Evolutionary conservation across 1,284 basidiomycete genomes (phyloP), one percentile per base, ranked within the genome.

Genomic region (Trametes sp.): DNA sequence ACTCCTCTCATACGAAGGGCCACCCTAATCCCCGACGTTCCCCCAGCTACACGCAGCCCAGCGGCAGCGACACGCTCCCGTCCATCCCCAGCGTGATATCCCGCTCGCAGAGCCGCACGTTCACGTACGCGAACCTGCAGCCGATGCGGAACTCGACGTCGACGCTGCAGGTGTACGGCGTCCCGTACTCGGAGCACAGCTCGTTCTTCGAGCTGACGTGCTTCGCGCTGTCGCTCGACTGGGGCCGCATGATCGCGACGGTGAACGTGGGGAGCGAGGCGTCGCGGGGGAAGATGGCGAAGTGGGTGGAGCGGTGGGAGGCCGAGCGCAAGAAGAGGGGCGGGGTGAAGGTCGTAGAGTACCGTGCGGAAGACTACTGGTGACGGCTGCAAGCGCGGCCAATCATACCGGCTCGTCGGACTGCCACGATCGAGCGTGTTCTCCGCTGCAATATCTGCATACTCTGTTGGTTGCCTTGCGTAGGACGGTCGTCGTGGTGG

Each of bases 181-280:
- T 98, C 16, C 97, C 97, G 4, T 98, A 98, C 74, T 97, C 94
- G 4, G 96, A 98, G 74, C 96, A 99, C 75, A 96, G 94, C 54
- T 95, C 93, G 36, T 98, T 98, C 77, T 92, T 92, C 70, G 96
- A 98, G 77, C 82, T 96, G 71, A 98, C 94, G 24, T 98, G 93
- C 72, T 98, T 98, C 73, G 94, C 95, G 4, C 82, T 98, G 73
- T 93, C 90, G 13, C 80, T 94, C 35, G 82, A 87, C 72, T 97
- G 87, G 90, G 85, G 73, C 9, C 89, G 83, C 71, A 96, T 98
- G 83, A 96, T 98, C 68, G 94, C 97, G 5, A 98, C 97, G 0
- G 96, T 98, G 46, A 98, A 98, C 71, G 92, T 98, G 0, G 93
- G 93, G 19, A 95, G 84, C 66, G 89, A 93, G 72, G 79, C 74